These are phyloP conservation scores for Penicillium sp. DNA, from an alignment of 2,329 filamentous ascomycete species.

Conservation along the genomic window DNA sequence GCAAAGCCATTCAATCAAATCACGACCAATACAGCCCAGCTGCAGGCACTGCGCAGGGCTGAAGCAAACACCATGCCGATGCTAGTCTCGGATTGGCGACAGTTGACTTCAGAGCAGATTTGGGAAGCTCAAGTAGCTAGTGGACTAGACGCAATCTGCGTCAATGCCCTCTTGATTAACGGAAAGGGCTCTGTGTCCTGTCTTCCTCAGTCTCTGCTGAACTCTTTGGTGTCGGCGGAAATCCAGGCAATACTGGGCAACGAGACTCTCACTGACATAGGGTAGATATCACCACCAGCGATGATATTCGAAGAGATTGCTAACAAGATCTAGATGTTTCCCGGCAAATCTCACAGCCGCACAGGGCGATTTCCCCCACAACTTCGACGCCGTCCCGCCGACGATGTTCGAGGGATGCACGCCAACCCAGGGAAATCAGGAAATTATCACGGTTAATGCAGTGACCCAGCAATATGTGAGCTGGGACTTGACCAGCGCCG, in stretches of 20 bases:
- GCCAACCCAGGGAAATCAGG: conserved; percentile 21
- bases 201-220: conserved; percentile 19
- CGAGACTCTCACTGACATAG: conserved; percentile 25
- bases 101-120: conserved; percentile 48
- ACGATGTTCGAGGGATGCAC: conserved; percentile 24
- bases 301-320: not conserved
- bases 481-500: conserved; percentile 36
- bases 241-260: conserved; percentile 17
- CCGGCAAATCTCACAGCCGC: conserved; percentile 16
- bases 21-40: conserved; percentile 28
- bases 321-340: conserved; percentile 20
- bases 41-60: conserved; percentile 46
- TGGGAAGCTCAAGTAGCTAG: conserved; percentile 27
- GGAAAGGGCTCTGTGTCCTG: conserved; percentile 44
- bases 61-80: conserved; percentile 46
- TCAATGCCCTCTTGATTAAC: conserved; percentile 57
- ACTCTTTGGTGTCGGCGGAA: conserved; percentile 29
- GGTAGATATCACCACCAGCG: conserved; percentile 13
- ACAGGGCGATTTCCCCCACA: conserved; percentile 17
- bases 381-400: conserved; percentile 15
- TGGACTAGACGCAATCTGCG: conserved; percentile 47
- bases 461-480: conserved; percentile 30
- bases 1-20: conserved; percentile 28
- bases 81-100: conserved; percentile 53
- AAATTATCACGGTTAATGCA: conserved; percentile 32